Percentiles rank a stretch among this genome's conserved stretches.
phyloP scores from a whole-genome alignment of 2,329 filamentous ascomycete species.

The Penicillium vulpinum region DNA sequence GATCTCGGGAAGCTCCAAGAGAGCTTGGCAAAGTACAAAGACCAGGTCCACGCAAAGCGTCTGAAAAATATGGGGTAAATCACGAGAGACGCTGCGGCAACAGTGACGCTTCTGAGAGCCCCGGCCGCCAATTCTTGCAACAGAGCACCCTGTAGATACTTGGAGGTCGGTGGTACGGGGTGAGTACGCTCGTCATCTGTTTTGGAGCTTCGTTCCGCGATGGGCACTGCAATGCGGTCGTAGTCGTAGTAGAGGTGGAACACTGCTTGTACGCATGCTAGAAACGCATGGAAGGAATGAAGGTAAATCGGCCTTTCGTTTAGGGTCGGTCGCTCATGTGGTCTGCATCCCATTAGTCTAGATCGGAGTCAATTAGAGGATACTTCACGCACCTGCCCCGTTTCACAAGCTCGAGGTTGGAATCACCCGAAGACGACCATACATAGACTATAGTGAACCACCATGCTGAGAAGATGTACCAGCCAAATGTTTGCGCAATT shows the following conservation, averaged over 20 bases:
- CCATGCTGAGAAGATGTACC: conserved; percentile 75
- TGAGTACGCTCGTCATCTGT: conserved; percentile 40
- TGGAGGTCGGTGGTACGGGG: conserved; percentile 36
- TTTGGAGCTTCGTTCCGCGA: conserved; percentile 37
- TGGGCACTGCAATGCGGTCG: conserved; percentile 63
- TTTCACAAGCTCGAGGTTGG: conserved; percentile 72
- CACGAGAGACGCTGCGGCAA: conserved; percentile 51
- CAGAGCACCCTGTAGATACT: conserved; percentile 40
- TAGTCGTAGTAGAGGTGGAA: conserved; percentile 72
- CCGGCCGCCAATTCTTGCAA: conserved; percentile 35
- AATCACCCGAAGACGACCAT: conserved; percentile 62
- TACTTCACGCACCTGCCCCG: conserved; percentile 58
- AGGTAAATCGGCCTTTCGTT: conserved; percentile 88
- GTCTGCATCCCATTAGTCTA: conserved; percentile 28
- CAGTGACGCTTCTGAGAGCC: conserved; percentile 39
- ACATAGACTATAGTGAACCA: conserved; percentile 80
- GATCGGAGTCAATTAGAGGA: neutral
- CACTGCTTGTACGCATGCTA: conserved; percentile 69
- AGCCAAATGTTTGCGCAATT: conserved; percentile 68
- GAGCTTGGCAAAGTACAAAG: conserved; percentile 68
- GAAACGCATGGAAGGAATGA: conserved; percentile 65
- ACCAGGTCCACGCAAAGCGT: conserved; percentile 65
- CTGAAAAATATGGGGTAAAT: conserved; percentile 66
- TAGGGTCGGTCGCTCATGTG: conserved; percentile 68
- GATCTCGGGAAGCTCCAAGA: conserved; percentile 75